Percentiles rank a stretch among this genome's conserved stretches.
phyloP scores from a whole-genome alignment of 2,329 filamentous ascomycete genomes.

The Fonsecaea multimorphosa region DNA sequence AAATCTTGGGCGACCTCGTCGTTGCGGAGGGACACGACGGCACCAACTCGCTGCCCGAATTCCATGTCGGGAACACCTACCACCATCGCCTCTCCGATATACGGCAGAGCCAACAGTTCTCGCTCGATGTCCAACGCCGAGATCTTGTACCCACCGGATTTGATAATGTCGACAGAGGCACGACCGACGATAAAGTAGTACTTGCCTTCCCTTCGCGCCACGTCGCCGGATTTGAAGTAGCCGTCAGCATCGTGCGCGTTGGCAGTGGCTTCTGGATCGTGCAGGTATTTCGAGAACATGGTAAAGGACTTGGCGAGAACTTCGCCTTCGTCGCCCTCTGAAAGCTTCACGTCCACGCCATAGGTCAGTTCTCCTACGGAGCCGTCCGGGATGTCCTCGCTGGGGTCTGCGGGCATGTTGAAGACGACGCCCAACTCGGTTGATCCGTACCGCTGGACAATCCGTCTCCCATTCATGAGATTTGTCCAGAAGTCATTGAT shows the following conservation, averaged over 20 bases:
- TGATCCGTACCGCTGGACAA: slow-evolving; percentile 53
- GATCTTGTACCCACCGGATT: slow-evolving; percentile 60
- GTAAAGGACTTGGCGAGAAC: slow-evolving; percentile 50
- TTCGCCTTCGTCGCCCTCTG: slow-evolving; percentile 57
- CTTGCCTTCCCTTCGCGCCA: slow-evolving; percentile 40
- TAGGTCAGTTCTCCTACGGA: slow-evolving; percentile 47
- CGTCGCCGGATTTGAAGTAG: slow-evolving; percentile 52
- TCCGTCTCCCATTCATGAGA: slow-evolving; percentile 50
- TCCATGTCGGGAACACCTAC: slow-evolving; percentile 57
- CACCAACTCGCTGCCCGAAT: slow-evolving; percentile 57
- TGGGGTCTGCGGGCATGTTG: slow-evolving; percentile 47
- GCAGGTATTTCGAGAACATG: slow-evolving; percentile 52
- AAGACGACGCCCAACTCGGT: slow-evolving; percentile 54
- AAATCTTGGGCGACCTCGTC: slow-evolving; percentile 36
- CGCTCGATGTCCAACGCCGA: slow-evolving; percentile 58
- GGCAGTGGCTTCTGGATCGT: slow-evolving; percentile 43
- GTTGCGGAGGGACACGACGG: slow-evolving; percentile 45
- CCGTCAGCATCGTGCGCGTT: slow-evolving; percentile 44
- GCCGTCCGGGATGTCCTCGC: slow-evolving; percentile 38
- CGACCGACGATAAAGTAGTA: slow-evolving; percentile 57
- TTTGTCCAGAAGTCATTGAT: slow-evolving; percentile 59
- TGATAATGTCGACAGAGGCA: slow-evolving; percentile 58
- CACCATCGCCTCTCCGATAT: slow-evolving; percentile 57
- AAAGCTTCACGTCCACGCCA: slow-evolving; percentile 51
- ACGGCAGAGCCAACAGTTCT: slow-evolving; percentile 54